phyloP scores from a whole-genome alignment of 108 stramenopile species.

The Cyclotella choctawhatcheeana region DNA sequence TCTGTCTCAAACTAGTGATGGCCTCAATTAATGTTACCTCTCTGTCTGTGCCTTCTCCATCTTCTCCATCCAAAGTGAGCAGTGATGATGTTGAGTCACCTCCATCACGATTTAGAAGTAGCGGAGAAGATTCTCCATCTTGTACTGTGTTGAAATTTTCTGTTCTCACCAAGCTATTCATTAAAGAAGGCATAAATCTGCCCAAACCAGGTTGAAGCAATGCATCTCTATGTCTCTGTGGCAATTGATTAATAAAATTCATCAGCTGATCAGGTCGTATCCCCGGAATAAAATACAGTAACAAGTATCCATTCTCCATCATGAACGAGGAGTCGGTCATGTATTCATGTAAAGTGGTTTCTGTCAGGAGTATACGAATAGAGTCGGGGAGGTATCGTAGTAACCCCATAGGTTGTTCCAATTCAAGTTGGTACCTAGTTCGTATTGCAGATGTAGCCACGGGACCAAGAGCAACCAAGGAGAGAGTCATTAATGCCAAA shows the following conservation, averaged over 20 bases:
- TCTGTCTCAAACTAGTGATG: constrained; percentile 34
- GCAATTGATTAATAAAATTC: constrained; percentile 64
- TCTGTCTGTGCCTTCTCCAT: constrained; percentile 21
- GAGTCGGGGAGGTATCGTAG: constrained; percentile 60
- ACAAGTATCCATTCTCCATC: constrained; percentile 59
- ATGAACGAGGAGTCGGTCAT: constrained; percentile 57
- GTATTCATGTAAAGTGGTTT: constrained; percentile 69
- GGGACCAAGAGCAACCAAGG: constrained; percentile 38
- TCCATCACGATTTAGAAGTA: constrained; percentile 28
- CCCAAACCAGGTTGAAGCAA: constrained; percentile 63
- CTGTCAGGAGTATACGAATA: constrained; percentile 48
- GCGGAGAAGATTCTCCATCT: constrained; percentile 30
- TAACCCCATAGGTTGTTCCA: constrained; percentile 43
- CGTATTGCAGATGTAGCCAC: constrained; percentile 31
- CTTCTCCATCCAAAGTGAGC: constrained; percentile 29
- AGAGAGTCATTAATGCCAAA: constrained; percentile 29
- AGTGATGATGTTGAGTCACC: constrained; percentile 43
- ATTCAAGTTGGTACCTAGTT: constrained; percentile 38
- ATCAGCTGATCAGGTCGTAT: constrained; percentile 60
- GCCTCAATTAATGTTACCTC: constrained; percentile 46
- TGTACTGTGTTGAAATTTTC: constrained; percentile 11
- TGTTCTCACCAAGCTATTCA: constrained; percentile 35
- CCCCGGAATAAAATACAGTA: constrained; percentile 82
- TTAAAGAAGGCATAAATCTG: constrained; percentile 50
- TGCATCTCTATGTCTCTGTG: constrained; percentile 60